phyloP scores from a whole-genome alignment of 1,284 basidiomycete genomes.

The Exobasidium cylindrosporum region DNA sequence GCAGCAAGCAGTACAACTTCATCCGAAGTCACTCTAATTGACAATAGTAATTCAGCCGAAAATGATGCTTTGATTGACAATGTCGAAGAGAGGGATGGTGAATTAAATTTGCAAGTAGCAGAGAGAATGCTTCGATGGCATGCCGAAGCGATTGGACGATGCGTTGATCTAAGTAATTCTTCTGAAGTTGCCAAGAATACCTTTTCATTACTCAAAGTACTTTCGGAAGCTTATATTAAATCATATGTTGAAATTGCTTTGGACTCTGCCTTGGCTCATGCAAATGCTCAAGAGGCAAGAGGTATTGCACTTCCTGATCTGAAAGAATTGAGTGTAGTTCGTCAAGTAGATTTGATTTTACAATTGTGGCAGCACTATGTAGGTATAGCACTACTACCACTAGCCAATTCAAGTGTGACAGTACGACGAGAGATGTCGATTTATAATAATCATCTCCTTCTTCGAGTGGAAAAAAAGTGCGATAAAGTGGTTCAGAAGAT shows the following conservation, averaged over 20 bases:
- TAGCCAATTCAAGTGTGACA: conserved; percentile 80
- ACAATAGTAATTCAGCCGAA: neutral
- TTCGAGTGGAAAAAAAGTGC: conserved; percentile 79
- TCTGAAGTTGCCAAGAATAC: conserved; percentile 71
- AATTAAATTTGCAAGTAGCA: conserved; percentile 42
- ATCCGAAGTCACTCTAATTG: conserved; percentile 6
- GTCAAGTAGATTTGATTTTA: conserved; percentile 79
- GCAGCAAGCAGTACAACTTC: neutral
- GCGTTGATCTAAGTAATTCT: conserved; percentile 47
- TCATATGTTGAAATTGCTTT: conserved; percentile 87
- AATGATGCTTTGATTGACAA: neutral
- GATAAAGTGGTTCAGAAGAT: conserved; percentile 80
- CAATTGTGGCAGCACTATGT: conserved; percentile 97
- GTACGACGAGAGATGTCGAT: conserved; percentile 87
- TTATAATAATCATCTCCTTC: conserved; percentile 86
- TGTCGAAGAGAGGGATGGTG: conserved; percentile 37
- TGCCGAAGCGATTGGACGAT: conserved; percentile 52
- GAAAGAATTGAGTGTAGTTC: conserved; percentile 61
- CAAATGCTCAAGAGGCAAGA: conserved; percentile 67
- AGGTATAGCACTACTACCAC: conserved; percentile 81
- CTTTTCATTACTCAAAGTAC: conserved; percentile 75
- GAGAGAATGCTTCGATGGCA: conserved; percentile 53
- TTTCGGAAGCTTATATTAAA: conserved; percentile 82
- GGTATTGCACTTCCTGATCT: conserved; percentile 69
- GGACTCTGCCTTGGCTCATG: conserved; percentile 73